Evolutionary conservation across 2,329 filamentous ascomycete species (phyloP).

Genomic region (Phaeoacremonium minimum): DNA sequence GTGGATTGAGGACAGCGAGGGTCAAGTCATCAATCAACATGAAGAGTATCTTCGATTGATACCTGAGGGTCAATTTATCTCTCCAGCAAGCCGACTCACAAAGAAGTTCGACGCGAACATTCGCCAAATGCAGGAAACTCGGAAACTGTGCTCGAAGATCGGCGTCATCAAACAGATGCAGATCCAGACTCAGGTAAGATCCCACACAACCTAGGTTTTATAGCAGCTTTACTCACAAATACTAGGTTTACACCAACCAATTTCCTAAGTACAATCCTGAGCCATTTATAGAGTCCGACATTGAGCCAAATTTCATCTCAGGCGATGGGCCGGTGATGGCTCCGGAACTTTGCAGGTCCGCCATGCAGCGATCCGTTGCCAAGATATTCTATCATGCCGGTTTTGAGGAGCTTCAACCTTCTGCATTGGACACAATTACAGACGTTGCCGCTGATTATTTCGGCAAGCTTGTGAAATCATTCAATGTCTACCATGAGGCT

Average conservation of each 20-base stretch:
- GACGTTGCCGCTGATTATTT: conserved; percentile 90
- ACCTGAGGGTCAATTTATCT: conserved; percentile 68
- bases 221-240: conserved; percentile 1
- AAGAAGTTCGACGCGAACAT: conserved; percentile 87
- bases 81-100: conserved; percentile 69
- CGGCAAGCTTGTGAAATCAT: conserved; percentile 71
- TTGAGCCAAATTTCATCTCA: conserved; percentile 83
- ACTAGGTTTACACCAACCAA: conserved; percentile 90
- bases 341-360: conserved; percentile 73
- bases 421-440: conserved; percentile 84
- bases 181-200: conserved; percentile 81
- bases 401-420: conserved; percentile 95
- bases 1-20: conserved; percentile 88
- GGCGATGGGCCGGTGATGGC: conserved; percentile 88
- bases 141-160: conserved; percentile 94
- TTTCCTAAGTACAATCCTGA: conserved; percentile 94
- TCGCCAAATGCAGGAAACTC: conserved; percentile 91
- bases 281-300: conserved; percentile 81
- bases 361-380: conserved; percentile 83
- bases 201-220: conserved; percentile 4
- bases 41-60: conserved; percentile 81
- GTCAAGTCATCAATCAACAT: conserved; percentile 80
- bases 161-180: conserved; percentile 99
- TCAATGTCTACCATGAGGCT: conserved; percentile 78
- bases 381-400: conserved; percentile 96